A percentile compares a stretch with the other conserved stretches of the same genome.
Conservation (phyloP, 805 yeast genomes). For the Yarrowia divulgata region DNA sequence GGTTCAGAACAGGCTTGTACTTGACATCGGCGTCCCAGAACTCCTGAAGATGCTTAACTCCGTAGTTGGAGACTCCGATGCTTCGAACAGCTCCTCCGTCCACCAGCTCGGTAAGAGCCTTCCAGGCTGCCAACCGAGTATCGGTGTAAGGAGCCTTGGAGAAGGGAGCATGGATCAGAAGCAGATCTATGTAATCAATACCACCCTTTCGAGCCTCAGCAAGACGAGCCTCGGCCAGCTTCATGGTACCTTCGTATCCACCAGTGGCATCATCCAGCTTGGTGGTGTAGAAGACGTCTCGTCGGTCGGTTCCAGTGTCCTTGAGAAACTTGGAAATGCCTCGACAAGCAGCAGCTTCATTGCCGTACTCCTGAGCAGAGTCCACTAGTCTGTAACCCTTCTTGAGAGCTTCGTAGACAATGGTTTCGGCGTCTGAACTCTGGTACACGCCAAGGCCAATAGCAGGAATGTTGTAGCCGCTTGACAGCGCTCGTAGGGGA, state of each 20-base stretch:
- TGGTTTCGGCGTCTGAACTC: slow-evolving; percentile 58
- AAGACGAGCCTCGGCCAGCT: slow-evolving; percentile 75
- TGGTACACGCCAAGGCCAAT: slow-evolving; percentile 73
- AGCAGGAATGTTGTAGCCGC: slow-evolving; percentile 66
- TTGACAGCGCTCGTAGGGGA: slow-evolving; percentile 11
- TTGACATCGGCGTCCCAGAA: slow-evolving; percentile 71
- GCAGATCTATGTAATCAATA: slow-evolving; percentile 80
- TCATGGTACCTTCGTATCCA: slow-evolving; percentile 56
- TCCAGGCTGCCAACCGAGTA: slow-evolving; percentile 77
- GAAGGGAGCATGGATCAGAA: slow-evolving; percentile 86
- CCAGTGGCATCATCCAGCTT: slow-evolving; percentile 81
- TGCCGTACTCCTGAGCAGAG: slow-evolving; percentile 75
- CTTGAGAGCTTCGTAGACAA: slow-evolving; percentile 85
- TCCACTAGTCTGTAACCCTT: slow-evolving; percentile 80
- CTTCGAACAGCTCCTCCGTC: slow-evolving; percentile 72
- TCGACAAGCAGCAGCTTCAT: slow-evolving; percentile 71
- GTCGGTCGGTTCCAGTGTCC: slow-evolving; percentile 75
- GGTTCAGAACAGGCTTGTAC: slow-evolving; percentile 74
- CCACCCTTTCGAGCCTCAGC: slow-evolving; percentile 67
- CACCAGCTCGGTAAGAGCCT: slow-evolving; percentile 72
- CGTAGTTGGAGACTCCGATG: slow-evolving; percentile 83
- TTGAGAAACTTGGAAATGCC: slow-evolving; percentile 69
- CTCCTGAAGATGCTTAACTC: slow-evolving; percentile 70
- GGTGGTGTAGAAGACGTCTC: slow-evolving; percentile 78
- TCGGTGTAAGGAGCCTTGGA: slow-evolving; percentile 80